These are phyloP conservation scores for Glomus cerebriforme DNA, from an alignment of 192 early-diverging fungal genomes.

Conservation along the genomic window DNA sequence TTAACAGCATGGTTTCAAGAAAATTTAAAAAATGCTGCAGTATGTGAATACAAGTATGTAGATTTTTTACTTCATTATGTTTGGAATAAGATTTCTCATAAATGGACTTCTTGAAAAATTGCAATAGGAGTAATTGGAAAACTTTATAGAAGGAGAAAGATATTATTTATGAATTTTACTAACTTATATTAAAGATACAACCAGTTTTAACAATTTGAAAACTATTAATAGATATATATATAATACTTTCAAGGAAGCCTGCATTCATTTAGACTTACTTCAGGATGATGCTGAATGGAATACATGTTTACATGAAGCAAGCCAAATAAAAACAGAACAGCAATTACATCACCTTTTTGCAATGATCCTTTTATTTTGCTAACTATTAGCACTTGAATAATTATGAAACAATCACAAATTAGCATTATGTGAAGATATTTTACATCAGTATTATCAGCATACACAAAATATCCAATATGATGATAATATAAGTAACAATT, in stretches of 20 bases:
- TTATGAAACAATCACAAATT: no score
- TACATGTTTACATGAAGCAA: no score
- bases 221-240: conserved; percentile 12
- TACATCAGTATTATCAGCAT: not conserved
- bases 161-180: conserved; percentile 38
- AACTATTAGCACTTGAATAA: no score
- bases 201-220: conserved; percentile 28
- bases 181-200: conserved; percentile 18
- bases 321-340: no score
- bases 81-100: not conserved
- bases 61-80: conserved; percentile 26
- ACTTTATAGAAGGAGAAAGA: conserved; percentile 34
- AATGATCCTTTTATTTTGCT: no score
- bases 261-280: no score
- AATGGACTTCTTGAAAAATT: conserved; percentile 5
- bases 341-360: no score
- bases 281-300: no score
- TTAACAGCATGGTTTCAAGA: conserved; percentile 31
- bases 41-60: conserved; percentile 31
- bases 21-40: not conserved
- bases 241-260: conserved; percentile 32
- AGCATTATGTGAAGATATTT: no score
- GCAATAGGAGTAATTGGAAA: conserved; percentile 24
- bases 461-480: not conserved
- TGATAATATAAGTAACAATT: not conserved